Base-by-base conservation (phyloP, 306 rosid species). In the Dalbergia cochinchinensis region DNA sequence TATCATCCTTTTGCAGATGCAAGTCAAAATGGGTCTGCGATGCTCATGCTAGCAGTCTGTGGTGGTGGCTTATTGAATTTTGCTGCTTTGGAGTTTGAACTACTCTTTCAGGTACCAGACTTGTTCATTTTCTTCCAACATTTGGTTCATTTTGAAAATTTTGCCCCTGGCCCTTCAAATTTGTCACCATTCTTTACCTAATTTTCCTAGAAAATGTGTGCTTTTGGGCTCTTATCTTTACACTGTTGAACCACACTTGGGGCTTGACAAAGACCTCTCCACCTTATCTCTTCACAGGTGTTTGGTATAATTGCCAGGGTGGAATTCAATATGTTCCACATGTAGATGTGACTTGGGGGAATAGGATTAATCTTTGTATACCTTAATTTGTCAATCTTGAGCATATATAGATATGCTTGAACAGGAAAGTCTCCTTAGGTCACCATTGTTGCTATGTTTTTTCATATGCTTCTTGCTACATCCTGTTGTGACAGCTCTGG, bases 351-450 rank as follows among this genome's bases (percentile, higher is more conserved):
- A 58, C 53, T 77, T 54, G 54, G 2, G 31, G 35, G n/a, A 45
- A 60, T 65, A 47, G 75, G 10, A 14, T 57, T 86, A 22, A 72
- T 81, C 4, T 14, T 57, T 65, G 48, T 4, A 68, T 69, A 72
- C 18, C 74, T 78, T 72, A 13, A 51, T 59, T 71, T 78, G 79
- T 60, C 75, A 31, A 48, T 71, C 61, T 26, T 68, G 16, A 48
- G 79, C 72, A 48, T 76, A 76, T 71, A 65, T 82, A 84, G 86
- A 78, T 60, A 91, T 89, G 97, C 90, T 82, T 83, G 70, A 81
- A 69, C 77, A 50, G 85, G 88, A 81, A 47, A 65, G 26, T 87
- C 16, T 83, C 35, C 79, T 26, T 74, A 86, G 81, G 50, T 78
- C 83, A 26, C 55, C 59, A 76, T 77, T 83, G 57, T 73, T 82